These are phyloP conservation scores for Chenopodium quinoa DNA, from an alignment of 148 eudicot genomes.

Conservation along the genomic window DNA sequence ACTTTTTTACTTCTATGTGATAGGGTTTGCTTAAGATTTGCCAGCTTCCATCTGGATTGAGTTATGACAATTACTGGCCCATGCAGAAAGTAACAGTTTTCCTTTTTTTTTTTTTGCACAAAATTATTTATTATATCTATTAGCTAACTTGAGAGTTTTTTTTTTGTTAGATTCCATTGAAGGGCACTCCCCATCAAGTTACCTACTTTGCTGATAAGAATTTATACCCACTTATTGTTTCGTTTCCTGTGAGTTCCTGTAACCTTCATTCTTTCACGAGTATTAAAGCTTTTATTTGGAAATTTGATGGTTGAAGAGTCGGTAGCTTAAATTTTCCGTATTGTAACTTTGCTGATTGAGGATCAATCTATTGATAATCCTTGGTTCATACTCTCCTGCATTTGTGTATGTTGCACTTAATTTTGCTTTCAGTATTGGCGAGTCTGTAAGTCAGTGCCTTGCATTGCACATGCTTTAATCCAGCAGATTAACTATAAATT, in stretches of 20 bases:
- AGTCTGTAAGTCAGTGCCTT: background rate
- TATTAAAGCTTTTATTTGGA: background rate
- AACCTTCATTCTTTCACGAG: constrained; percentile 8
- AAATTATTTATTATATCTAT: background rate
- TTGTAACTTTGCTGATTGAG: background rate
- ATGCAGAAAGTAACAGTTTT: constrained; percentile 64
- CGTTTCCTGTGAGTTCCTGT: constrained; percentile 70
- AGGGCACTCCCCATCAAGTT: constrained; percentile 98
- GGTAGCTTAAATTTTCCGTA: background rate
- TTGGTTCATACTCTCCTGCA: background rate
- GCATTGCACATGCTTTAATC: no score
- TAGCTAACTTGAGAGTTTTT: constrained; percentile 10
- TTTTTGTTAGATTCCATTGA: constrained; percentile 69
- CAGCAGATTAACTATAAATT: background rate
- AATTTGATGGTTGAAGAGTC: background rate
- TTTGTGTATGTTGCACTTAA: background rate
- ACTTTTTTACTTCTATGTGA: constrained; percentile 15
- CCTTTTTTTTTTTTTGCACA: constrained; percentile 1
- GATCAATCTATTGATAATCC: background rate
- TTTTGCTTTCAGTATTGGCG: background rate
- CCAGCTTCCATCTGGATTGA: constrained; percentile 67
- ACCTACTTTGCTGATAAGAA: constrained; percentile 94
- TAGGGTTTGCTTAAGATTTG: constrained; percentile 92
- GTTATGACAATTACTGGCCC: constrained; percentile 95
- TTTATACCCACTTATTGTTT: constrained; percentile 84